Evolutionary conservation across 2,329 filamentous ascomycete species (phyloP).

Genomic region (Monosporascus sp.): DNA sequence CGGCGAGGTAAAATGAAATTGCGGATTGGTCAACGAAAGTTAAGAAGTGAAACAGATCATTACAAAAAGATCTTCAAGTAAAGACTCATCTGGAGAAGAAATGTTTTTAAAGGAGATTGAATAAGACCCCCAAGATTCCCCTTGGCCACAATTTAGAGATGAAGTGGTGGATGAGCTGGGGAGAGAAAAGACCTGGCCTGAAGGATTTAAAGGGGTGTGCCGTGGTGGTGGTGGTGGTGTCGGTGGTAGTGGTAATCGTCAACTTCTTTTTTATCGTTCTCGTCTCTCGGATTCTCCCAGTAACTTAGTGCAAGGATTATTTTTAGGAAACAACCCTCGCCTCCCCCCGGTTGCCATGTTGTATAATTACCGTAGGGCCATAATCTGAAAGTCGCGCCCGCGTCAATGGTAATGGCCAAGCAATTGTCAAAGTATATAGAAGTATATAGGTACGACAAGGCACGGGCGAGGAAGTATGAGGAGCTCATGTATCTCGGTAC

Average conservation of each 20-base stretch:
- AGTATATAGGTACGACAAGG: background rate
- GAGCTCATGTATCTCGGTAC: background rate
- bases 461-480: background rate
- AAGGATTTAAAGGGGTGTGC: background rate
- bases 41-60: slow-evolving; percentile 35
- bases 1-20: slow-evolving; percentile 16
- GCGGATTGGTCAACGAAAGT: slow-evolving; percentile 33
- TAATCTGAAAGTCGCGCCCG: no score
- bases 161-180: background rate
- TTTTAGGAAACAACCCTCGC: no score
- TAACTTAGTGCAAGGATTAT: no score
- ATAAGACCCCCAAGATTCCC: slow-evolving; percentile 8
- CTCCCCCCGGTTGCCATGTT: background rate
- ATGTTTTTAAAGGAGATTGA: slow-evolving; percentile 7
- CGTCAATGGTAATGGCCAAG: no score
- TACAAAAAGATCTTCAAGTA: slow-evolving; percentile 30
- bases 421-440: background rate
- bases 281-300: no score
- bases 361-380: no score
- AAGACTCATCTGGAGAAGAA: slow-evolving; percentile 18
- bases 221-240: background rate
- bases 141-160: background rate
- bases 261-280: no score
- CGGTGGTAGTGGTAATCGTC: no score
- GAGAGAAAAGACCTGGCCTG: background rate